Evolutionary conservation across 805 yeast genomes (phyloP), one percentile per base, ranked within the genome.

Genomic region (Metschnikowia sp.): DNA sequence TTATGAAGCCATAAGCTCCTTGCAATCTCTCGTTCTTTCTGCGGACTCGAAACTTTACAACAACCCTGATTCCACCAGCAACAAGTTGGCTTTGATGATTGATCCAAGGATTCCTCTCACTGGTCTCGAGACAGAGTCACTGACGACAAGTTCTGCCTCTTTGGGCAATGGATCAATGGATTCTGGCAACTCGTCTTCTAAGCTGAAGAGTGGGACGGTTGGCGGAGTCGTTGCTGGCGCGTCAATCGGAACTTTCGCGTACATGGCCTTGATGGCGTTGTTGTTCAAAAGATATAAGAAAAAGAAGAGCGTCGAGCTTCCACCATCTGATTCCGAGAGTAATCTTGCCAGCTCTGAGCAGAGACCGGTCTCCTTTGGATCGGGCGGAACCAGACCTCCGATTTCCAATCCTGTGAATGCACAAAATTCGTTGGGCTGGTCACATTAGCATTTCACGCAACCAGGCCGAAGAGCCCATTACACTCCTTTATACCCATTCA

Each of bases 201-300:
- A 30, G 26, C 45, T 55, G 26, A 57, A 63, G 45, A 65, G 66
- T 45, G 72, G 69, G 39, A 76, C 76, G 51, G 76, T 88, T 22
- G 84, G 86, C 26, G 96, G 96, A 33, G 79, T 90, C 44, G 83
- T 92, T 11, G 76, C 88, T 36, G 97, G 97, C 40, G 82, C 95
- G 7, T 82, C 88, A 30, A 81, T 79, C 11, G 97, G 97, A 45
- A 84, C 88, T 39, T 70, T 78, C 8, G 69, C 79, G 9, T 86
- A 87, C 62, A 78, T 87, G 59, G 72, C 80, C 0, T 67, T 79
- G 18, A 76, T 89, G 73, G 70, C 82, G 46, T 59, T 82, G 35
- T 69, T 79, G 53, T 77, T 79, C 60, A 75, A 77, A 60, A 69
- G 71, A 54, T 80, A 72, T 65, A 76, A 75, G 55, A 62, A 66